phyloP scores from a whole-genome alignment of 1,139 yeast genomes.

The Debaryomyces fabryi region DNA sequence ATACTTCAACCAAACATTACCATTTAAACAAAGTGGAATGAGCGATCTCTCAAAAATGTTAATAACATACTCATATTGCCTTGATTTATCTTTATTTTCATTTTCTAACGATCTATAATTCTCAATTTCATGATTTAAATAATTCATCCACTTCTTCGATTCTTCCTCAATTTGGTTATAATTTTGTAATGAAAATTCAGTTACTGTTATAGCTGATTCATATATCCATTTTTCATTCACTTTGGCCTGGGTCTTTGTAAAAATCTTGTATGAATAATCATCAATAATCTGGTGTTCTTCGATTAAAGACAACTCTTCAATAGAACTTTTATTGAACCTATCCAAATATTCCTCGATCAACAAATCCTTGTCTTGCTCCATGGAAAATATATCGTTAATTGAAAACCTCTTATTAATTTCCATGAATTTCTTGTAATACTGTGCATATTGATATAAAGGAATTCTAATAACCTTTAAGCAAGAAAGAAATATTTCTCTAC shows the following conservation, averaged over 20 bases:
- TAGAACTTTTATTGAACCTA: slow-evolving; percentile 24
- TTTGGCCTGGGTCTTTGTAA: slow-evolving; percentile 47
- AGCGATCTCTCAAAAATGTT: slow-evolving; percentile 62
- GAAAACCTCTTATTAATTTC: slow-evolving; percentile 42
- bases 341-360: slow-evolving; percentile 21
- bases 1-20: slow-evolving; percentile 61
- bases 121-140: slow-evolving; percentile 49
- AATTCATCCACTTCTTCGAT: slow-evolving; percentile 50
- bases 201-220: slow-evolving; percentile 54
- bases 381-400: slow-evolving; percentile 33
- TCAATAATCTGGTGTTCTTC: slow-evolving; percentile 45
- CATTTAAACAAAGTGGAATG: slow-evolving; percentile 56
- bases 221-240: slow-evolving; percentile 63
- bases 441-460: slow-evolving; percentile 73
- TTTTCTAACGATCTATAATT: slow-evolving; percentile 9
- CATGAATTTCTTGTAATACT: slow-evolving; percentile 55
- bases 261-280: slow-evolving; percentile 42
- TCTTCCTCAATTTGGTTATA: slow-evolving; percentile 33
- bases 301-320: slow-evolving; percentile 28
- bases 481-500: slow-evolving; percentile 32
- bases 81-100: not conserved
- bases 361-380: slow-evolving; percentile 17
- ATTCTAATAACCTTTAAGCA: slow-evolving; percentile 48
- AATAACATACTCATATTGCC: slow-evolving; percentile 20
- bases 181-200: slow-evolving; percentile 42